A percentile compares a stretch with the other conserved stretches of the same genome.
Conservation (phyloP, 768 basidiomycete genomes). For the Vishniacozyma victoriae region DNA sequence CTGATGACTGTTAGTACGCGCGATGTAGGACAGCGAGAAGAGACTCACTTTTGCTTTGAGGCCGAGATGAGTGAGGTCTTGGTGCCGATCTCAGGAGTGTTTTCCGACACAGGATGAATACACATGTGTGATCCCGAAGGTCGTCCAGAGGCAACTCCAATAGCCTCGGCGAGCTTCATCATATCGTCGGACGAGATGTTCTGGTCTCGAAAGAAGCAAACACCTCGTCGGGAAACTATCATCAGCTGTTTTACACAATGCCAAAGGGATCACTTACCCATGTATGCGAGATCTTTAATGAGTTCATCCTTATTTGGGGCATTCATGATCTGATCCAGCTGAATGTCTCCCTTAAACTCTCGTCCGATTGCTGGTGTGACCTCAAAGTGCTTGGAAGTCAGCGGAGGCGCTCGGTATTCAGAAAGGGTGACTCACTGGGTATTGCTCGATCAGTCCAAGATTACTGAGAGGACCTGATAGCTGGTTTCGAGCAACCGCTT, state of each 20-base stretch:
- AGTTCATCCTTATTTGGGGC: constrained; percentile 54
- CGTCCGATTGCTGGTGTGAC: constrained; percentile 59
- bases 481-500: constrained; percentile 6
- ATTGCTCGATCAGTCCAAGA: constrained; percentile 29
- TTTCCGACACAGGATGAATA: constrained; percentile 45
- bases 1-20: too few relatives aligned
- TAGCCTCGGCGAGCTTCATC: constrained; percentile 23
- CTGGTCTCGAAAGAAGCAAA: constrained; percentile 48
- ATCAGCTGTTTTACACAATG: not conserved
- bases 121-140: constrained; percentile 26
- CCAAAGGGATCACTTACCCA: constrained; percentile 32
- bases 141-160: constrained; percentile 40
- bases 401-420: not conserved
- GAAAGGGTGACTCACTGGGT: constrained; percentile 3
- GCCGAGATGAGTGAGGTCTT: constrained; percentile 37
- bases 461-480: constrained; percentile 24
- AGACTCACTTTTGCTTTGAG: constrained; percentile 26
- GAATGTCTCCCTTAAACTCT: constrained; percentile 52
- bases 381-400: constrained; percentile 28
- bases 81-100: constrained; percentile 35
- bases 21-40: too few relatives aligned
- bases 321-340: constrained; percentile 52
- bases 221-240: constrained; percentile 45
- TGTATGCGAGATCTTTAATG: constrained; percentile 55
- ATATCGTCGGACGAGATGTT: constrained; percentile 38